Conservation (phyloP, 805 yeast genomes). For the Priceomyces carsonii region DNA sequence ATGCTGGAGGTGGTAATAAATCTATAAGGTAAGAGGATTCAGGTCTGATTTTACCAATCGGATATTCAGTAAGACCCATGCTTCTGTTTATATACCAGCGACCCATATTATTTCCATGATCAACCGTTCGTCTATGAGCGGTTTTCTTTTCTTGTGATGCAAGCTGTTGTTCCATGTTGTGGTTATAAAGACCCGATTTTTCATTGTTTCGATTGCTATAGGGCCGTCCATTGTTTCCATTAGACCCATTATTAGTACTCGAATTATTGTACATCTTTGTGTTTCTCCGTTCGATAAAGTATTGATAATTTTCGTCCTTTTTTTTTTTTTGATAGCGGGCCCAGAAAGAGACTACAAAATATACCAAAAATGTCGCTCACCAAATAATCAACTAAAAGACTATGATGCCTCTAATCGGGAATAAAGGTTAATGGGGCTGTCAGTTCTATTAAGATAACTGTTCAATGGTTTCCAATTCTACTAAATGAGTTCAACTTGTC, state of each 20-base stretch:
- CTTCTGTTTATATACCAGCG: slow-evolving; percentile 53
- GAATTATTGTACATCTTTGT: slow-evolving; percentile 2
- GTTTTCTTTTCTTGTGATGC: slow-evolving; percentile 51
- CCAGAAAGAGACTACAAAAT: too few relatives aligned
- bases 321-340: too few relatives aligned
- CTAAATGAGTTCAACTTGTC: too few relatives aligned
- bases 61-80: slow-evolving; percentile 43
- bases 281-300: too few relatives aligned
- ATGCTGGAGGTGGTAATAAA: slow-evolving; percentile 65
- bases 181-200: slow-evolving; percentile 27
- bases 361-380: too few relatives aligned
- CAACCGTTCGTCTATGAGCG: slow-evolving; percentile 68
- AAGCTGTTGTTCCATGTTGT: slow-evolving; percentile 41
- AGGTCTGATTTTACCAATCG: slow-evolving; percentile 61
- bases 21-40: slow-evolving; percentile 66
- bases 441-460: too few relatives aligned
- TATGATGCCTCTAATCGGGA: too few relatives aligned
- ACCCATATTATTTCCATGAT: slow-evolving; percentile 75
- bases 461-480: too few relatives aligned
- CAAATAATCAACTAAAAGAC: too few relatives aligned
- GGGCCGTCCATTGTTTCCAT: slow-evolving; percentile 6
- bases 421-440: too few relatives aligned
- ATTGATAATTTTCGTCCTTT: too few relatives aligned
- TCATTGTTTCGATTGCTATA: slow-evolving; percentile 13
- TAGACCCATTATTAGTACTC: slow-evolving; percentile 1